Conservation (phyloP, 208 protist genomes). For the Acanthamoeba lenticulata region DNA sequence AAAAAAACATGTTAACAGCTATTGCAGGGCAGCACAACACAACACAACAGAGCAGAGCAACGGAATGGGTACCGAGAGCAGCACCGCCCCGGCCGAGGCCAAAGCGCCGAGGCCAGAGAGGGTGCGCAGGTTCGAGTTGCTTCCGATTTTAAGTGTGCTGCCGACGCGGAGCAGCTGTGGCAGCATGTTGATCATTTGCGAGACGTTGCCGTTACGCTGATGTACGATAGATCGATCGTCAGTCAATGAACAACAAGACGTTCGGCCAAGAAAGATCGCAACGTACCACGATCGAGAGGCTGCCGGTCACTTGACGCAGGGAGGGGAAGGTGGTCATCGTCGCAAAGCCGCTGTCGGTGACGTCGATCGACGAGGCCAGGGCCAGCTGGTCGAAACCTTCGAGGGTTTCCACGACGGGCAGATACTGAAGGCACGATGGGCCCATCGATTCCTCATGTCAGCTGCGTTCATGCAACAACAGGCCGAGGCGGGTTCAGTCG, state of each 20-base stretch:
- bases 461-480: too few relatives aligned
- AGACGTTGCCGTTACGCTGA: not conserved
- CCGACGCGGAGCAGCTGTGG: not conserved
- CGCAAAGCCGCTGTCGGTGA: not conserved
- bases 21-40: too few relatives aligned
- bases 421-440: not conserved
- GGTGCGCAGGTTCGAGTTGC: not conserved
- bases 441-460: not conserved
- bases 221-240: too few relatives aligned
- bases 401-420: not conserved
- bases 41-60: too few relatives aligned
- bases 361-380: not conserved
- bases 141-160: not conserved
- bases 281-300: not conserved
- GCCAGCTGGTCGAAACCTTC: not conserved
- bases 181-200: not conserved
- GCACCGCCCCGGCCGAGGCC: not conserved
- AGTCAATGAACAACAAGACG: too few relatives aligned
- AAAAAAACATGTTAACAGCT: too few relatives aligned
- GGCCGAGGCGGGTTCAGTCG: too few relatives aligned
- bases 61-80: not conserved
- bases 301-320: not conserved
- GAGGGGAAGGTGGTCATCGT: not conserved
- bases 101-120: not conserved
- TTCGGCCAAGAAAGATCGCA: not conserved